Evolutionary conservation across 139 green algal species (phyloP).

Genomic region (Coccomyxa sp.): DNA sequence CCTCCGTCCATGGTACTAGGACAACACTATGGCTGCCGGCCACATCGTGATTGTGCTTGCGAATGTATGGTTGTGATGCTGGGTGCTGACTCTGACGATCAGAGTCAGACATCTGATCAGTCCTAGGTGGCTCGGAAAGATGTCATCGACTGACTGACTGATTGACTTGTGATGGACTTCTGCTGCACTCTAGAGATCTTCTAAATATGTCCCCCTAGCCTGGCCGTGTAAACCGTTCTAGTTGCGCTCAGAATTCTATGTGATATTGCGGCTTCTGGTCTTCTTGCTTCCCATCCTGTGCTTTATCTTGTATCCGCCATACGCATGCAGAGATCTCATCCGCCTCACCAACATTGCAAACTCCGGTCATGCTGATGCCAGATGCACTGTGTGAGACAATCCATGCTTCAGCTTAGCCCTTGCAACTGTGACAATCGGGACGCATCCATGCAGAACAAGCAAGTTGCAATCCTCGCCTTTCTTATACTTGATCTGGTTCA

Average conservation of each 20-base stretch:
- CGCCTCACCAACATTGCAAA: background rate
- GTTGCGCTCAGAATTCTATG: background rate
- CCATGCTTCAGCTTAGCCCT: background rate
- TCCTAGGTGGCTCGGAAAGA: too few relatives aligned
- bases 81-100: too few relatives aligned
- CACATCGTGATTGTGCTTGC: background rate
- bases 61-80: too few relatives aligned
- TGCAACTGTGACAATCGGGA: too few relatives aligned
- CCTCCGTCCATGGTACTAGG: background rate
- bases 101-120: too few relatives aligned
- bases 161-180: background rate
- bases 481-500: too few relatives aligned
- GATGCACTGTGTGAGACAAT: background rate
- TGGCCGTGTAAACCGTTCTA: background rate
- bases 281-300: background rate
- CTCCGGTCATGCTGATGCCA: background rate
- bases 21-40: background rate
- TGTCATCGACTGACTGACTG: too few relatives aligned
- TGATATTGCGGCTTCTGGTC: background rate
- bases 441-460: too few relatives aligned
- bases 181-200: background rate
- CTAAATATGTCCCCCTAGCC: background rate
- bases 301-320: background rate
- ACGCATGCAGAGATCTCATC: conserved; percentile 1
- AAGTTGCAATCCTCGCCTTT: too few relatives aligned